These are phyloP conservation scores for Caloboletus inedulis DNA, from an alignment of 1,284 basidiomycete species.

Conservation along the genomic window DNA sequence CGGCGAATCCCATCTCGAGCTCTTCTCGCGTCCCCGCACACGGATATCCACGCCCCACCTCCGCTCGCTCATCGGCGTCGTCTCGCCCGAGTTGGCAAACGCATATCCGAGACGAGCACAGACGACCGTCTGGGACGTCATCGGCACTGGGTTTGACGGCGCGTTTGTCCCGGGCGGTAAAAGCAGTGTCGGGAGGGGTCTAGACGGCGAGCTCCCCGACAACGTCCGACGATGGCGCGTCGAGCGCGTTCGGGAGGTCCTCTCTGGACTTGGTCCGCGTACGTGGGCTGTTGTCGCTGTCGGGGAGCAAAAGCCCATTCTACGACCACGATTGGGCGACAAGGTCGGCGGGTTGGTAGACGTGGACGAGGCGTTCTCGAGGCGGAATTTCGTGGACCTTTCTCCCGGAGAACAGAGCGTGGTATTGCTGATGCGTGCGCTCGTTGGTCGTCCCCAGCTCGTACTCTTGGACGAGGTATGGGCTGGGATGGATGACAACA, in stretches of 20 bases:
- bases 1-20: conserved; percentile 57
- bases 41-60: conserved; percentile 56
- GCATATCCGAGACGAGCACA: conserved; percentile 80
- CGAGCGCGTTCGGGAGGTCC: conserved; percentile 48
- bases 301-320: neutral
- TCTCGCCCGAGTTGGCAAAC: conserved; percentile 88
- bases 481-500: conserved; percentile 82
- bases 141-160: conserved; percentile 85
- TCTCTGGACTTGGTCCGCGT: conserved; percentile 61
- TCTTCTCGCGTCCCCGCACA: conserved; percentile 72
- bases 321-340: neutral
- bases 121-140: conserved; percentile 72
- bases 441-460: conserved; percentile 68
- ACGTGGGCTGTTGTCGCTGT: conserved; percentile 37
- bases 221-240: conserved; percentile 46
- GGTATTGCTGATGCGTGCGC: conserved; percentile 79
- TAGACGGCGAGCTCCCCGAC: conserved; percentile 33
- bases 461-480: conserved; percentile 88
- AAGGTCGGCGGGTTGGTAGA: conserved; percentile 8
- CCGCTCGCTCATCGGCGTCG: conserved; percentile 67
- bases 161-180: conserved; percentile 60
- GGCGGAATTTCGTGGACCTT: conserved; percentile 55
- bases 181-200: conserved; percentile 45
- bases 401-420: conserved; percentile 74
- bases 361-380: conserved; percentile 40